Evolutionary conservation across 176 grass and related monocot species (phyloP).

Genomic region (Triticum turgidum): DNA sequence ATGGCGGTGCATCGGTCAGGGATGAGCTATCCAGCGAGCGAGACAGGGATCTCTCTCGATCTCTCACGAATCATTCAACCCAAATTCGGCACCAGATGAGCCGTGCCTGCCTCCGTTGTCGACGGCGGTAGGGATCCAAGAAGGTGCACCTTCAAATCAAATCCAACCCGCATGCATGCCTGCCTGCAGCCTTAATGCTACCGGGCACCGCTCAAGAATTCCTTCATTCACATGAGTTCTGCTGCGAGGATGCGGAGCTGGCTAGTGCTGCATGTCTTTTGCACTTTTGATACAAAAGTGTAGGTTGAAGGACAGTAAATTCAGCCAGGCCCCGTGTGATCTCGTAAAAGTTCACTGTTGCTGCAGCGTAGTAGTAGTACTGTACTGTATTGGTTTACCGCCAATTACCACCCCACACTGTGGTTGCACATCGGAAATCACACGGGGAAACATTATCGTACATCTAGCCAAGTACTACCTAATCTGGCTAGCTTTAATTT

Average conservation of each 20-base stretch:
- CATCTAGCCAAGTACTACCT: not conserved
- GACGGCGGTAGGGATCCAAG: slow-evolving; percentile 24
- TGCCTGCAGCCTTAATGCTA: slow-evolving; percentile 22
- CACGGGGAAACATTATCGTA: not conserved
- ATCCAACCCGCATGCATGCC: not conserved
- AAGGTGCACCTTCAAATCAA: slow-evolving; percentile 1
- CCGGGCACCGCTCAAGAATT: slow-evolving; percentile 19
- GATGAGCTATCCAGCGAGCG: slow-evolving; percentile 26
- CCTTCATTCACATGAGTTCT: slow-evolving; percentile 30
- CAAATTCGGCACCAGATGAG: slow-evolving; percentile 9
- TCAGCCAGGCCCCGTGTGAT: slow-evolving; percentile 3
- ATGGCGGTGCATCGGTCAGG: slow-evolving; percentile 39
- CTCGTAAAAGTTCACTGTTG: slow-evolving; percentile 6
- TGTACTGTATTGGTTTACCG: not conserved
- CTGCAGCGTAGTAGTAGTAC: not conserved
- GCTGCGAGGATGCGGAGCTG: not conserved
- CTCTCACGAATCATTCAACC: slow-evolving; percentile 25
- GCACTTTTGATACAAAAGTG: slow-evolving; percentile 24
- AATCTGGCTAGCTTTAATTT: not conserved
- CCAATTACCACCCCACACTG: slow-evolving; percentile 3
- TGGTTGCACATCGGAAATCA: slow-evolving; percentile 3
- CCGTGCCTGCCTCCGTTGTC: slow-evolving; percentile 8
- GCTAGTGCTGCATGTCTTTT: not conserved
- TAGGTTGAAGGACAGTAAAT: slow-evolving; percentile 4
- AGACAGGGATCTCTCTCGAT: slow-evolving; percentile 26